Percentiles rank a stretch among this genome's conserved stretches.
These are phyloP conservation scores for Trematosphaeria pertusa DNA, from an alignment of 2,329 filamentous ascomycete species.

Conservation along the genomic window DNA sequence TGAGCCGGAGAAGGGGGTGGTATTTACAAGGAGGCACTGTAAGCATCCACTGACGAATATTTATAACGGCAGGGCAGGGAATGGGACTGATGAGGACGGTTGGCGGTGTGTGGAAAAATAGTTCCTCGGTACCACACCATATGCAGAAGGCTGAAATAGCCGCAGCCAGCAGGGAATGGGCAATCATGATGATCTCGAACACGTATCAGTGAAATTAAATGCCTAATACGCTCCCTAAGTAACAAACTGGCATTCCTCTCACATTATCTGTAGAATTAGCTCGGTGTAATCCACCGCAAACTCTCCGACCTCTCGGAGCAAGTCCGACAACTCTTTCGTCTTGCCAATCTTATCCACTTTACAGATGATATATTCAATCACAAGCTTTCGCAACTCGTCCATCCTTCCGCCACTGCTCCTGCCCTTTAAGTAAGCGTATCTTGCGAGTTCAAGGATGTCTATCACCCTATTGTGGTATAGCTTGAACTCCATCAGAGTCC, in stretches of 20 bases:
- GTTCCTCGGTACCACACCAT: too few species aligned
- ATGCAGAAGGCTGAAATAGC: too few species aligned
- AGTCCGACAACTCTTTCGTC: constrained; percentile 16
- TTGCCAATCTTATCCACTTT: constrained; percentile 24
- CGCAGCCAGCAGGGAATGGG: too few species aligned
- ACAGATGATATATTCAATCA: constrained; percentile 27
- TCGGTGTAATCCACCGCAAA: constrained; percentile 30
- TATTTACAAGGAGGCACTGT: constrained; percentile 58
- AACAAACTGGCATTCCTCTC: too few species aligned
- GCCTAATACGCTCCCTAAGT: too few species aligned
- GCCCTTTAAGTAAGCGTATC: constrained; percentile 14
- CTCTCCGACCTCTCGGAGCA: constrained; percentile 30
- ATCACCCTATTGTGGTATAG: constrained; percentile 4
- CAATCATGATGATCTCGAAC: too few species aligned
- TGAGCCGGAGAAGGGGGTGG: constrained; percentile 47
- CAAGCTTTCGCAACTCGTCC: constrained; percentile 20
- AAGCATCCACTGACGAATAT: constrained; percentile 31
- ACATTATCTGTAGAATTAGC: too few species aligned
- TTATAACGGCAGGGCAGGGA: constrained; percentile 21
- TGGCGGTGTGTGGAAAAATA: constrained; percentile 23
- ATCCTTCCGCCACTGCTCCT: constrained; percentile 14
- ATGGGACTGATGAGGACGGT: constrained; percentile 19
- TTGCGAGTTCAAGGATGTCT: constrained; percentile 11
- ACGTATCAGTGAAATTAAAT: too few species aligned
- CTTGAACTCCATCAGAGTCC: constrained; percentile 10